Percentiles rank a stretch among this genome's conserved stretches.
phyloP scores from a whole-genome alignment of 2,329 filamentous ascomycete species.

The Colletotrichum costaricense region DNA sequence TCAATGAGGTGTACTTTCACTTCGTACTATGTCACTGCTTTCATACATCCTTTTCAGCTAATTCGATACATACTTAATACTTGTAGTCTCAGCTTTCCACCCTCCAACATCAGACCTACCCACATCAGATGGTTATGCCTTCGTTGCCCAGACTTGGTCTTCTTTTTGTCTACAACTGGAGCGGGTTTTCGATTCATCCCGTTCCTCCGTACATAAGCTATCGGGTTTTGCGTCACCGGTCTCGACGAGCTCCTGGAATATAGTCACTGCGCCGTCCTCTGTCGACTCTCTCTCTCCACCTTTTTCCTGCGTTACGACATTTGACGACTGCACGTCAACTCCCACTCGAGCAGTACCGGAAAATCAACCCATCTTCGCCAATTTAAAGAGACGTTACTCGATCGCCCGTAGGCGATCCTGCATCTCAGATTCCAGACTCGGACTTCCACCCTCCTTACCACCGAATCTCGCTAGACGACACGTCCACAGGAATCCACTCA shows the following conservation, averaged over 20 bases:
- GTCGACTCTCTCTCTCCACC: not conserved
- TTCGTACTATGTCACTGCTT: not conserved
- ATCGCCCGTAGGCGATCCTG: not conserved
- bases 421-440: not conserved
- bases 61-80: slow-evolving; percentile 20
- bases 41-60: slow-evolving; percentile 15
- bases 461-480: not conserved
- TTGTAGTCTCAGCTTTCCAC: not conserved
- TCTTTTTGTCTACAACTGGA: not conserved
- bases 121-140: slow-evolving; percentile 14
- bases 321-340: not conserved
- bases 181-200: not conserved
- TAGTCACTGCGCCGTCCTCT: not conserved
- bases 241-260: not conserved
- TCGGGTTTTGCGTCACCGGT: not conserved
- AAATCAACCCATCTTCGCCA: not conserved
- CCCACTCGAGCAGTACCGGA: not conserved
- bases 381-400: not conserved
- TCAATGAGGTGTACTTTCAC: too few species aligned
- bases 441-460: not conserved
- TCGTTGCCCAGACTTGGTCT: not conserved
- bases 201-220: not conserved
- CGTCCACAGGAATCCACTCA: slow-evolving; percentile 10
- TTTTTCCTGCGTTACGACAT: not conserved
- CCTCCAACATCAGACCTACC: not conserved